Conservation (phyloP, 1,284 basidiomycete genomes). For the Volvariella volvacea region DNA sequence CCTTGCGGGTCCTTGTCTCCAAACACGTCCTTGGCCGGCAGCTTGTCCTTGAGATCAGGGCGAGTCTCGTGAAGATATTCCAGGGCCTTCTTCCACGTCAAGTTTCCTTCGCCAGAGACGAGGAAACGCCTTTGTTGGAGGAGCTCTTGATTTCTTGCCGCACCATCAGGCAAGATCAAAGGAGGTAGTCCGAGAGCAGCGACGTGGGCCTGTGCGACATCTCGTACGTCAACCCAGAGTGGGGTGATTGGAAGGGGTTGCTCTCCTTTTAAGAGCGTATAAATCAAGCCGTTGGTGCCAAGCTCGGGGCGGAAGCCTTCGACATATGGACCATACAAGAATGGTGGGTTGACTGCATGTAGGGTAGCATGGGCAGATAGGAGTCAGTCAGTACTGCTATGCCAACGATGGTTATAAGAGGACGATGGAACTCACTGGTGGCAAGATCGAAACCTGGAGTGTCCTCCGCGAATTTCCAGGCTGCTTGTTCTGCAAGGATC, state of each 20-base stretch:
- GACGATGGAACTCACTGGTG: conserved; percentile 12
- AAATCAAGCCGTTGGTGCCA: conserved; percentile 9
- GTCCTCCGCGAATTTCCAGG: conserved; percentile 18
- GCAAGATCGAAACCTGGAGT: conserved; percentile 16
- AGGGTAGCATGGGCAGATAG: too few species aligned
- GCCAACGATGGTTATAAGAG: background rate
- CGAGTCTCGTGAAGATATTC: background rate
- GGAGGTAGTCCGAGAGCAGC: conserved; percentile 13
- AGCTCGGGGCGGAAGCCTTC: conserved; percentile 12
- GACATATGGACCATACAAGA: conserved; percentile 16
- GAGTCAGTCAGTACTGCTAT: too few species aligned
- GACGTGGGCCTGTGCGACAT: conserved; percentile 22
- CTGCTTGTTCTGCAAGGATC: conserved; percentile 16
- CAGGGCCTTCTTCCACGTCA: background rate
- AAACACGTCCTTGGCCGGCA: too few species aligned
- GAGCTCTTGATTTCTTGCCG: conserved; percentile 13
- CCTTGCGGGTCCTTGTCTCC: background rate
- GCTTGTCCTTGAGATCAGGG: background rate
- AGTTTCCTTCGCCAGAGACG: background rate
- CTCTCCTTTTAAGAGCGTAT: background rate
- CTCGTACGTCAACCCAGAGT: conserved; percentile 19
- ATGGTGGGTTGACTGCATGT: conserved; percentile 17
- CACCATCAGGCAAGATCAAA: background rate
- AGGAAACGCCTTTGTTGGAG: background rate
- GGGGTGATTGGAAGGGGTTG: conserved; percentile 5